These are phyloP conservation scores for Mycena pura DNA, from an alignment of 768 basidiomycete genomes.

Conservation along the genomic window DNA sequence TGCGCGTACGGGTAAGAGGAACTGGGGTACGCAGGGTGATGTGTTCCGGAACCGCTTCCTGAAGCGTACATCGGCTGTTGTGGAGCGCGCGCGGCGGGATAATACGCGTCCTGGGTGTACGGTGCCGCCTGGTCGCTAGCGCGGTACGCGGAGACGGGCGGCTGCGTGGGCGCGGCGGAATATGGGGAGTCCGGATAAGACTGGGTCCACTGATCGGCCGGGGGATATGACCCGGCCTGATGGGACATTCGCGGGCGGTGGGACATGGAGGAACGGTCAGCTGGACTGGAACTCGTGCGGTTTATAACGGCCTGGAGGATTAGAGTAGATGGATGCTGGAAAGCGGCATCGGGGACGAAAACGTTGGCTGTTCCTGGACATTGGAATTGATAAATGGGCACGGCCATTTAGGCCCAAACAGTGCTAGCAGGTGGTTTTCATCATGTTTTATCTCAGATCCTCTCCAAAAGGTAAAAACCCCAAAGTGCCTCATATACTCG, in stretches of 20 bases:
- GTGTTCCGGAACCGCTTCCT: constrained; percentile 34
- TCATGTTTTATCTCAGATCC: constrained; percentile 25
- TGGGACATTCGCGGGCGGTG: constrained; percentile 36
- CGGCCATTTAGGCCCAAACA: constrained; percentile 17
- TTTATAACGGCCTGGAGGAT: too few relatives aligned
- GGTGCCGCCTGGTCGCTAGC: constrained; percentile 11
- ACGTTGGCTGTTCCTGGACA: constrained; percentile 19
- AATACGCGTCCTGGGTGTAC: constrained; percentile 32
- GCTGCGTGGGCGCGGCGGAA: constrained; percentile 15
- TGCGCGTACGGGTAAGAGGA: constrained; percentile 37
- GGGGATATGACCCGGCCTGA: constrained; percentile 40
- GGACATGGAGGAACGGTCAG: constrained; percentile 35
- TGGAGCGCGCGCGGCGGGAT: constrained; percentile 16
- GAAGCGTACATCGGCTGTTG: constrained; percentile 31
- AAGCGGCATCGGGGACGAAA: too few relatives aligned
- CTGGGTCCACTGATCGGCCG: constrained; percentile 46
- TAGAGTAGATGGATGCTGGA: too few relatives aligned
- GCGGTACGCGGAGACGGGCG: constrained; percentile 16
- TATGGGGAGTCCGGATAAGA: constrained; percentile 22
- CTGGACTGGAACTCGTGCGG: too few relatives aligned
- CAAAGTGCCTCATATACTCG: not conserved
- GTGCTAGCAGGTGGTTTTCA: constrained; percentile 5
- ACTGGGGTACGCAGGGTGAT: constrained; percentile 41
- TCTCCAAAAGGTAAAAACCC: constrained; percentile 9
- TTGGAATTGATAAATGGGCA: constrained; percentile 25